phyloP scores from a whole-genome alignment of 1,284 basidiomycete species.

The Salmacisia buchloeana region DNA sequence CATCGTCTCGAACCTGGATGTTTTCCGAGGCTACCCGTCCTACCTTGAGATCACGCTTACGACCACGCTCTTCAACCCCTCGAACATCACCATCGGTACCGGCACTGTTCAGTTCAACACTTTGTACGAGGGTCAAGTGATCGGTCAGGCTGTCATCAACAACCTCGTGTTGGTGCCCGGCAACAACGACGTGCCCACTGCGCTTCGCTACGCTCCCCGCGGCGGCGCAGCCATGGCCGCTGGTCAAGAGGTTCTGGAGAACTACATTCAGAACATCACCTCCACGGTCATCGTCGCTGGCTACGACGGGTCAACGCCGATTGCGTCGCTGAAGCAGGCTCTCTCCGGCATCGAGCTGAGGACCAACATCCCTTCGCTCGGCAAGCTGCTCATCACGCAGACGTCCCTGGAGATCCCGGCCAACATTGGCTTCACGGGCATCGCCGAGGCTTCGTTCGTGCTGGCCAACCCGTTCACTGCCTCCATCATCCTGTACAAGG shows the following conservation, averaged over 20 bases:
- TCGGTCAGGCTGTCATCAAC: slow-evolving; percentile 62
- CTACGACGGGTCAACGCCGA: slow-evolving; percentile 60
- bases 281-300: slow-evolving; percentile 62
- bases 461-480: slow-evolving; percentile 11
- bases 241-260: slow-evolving; percentile 63
- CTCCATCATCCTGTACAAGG: not conserved
- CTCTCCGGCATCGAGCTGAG: slow-evolving; percentile 62
- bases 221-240: slow-evolving; percentile 58
- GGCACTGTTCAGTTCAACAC: slow-evolving; percentile 65
- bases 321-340: slow-evolving; percentile 64
- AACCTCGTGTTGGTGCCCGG: slow-evolving; percentile 41
- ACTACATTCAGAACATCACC: slow-evolving; percentile 65
- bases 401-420: slow-evolving; percentile 46
- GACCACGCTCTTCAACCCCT: slow-evolving; percentile 52
- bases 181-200: slow-evolving; percentile 48
- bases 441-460: slow-evolving; percentile 57
- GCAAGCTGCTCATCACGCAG: slow-evolving; percentile 61
- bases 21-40: slow-evolving; percentile 64
- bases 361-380: slow-evolving; percentile 65
- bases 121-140: slow-evolving; percentile 59
- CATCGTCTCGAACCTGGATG: slow-evolving; percentile 62
- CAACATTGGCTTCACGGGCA: slow-evolving; percentile 55
- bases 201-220: slow-evolving; percentile 64
- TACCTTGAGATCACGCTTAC: slow-evolving; percentile 68
- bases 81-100: slow-evolving; percentile 65